A percentile compares a stretch with the other conserved stretches of the same genome.
phyloP scores from a whole-genome alignment of 202 grass and related monocot genomes.

The Brachypodium distachyon region DNA sequence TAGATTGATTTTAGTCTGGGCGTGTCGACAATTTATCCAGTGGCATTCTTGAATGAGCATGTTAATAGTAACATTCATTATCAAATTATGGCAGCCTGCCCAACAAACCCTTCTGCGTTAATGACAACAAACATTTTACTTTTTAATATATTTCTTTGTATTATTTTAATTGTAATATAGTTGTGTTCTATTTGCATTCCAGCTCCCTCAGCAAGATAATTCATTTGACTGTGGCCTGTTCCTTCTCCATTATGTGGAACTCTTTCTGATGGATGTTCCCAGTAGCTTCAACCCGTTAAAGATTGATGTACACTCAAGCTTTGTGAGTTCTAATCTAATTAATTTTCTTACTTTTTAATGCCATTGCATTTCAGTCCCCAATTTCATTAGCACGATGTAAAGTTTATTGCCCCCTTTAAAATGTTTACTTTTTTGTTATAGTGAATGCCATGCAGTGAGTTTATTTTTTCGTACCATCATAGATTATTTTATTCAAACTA shows the following conservation, averaged over 20 bases:
- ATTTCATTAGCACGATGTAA: neutral
- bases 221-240: slow-evolving; percentile 95
- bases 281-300: slow-evolving; percentile 60
- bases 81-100: neutral
- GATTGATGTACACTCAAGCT: slow-evolving; percentile 49
- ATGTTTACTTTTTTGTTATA: neutral
- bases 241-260: slow-evolving; percentile 87
- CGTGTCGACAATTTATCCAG: neutral
- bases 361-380: neutral
- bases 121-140: neutral
- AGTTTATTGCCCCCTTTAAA: neutral
- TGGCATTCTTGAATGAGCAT: neutral
- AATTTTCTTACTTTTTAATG: slow-evolving; percentile 10
- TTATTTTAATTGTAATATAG: neutral
- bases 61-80: neutral
- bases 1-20: neutral
- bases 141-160: slow-evolving; percentile 6
- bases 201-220: slow-evolving; percentile 99
- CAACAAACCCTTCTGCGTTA: neutral
- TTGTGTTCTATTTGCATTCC: slow-evolving; percentile 20
- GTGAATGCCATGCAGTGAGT: neutral
- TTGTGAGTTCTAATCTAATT: slow-evolving; percentile 59
- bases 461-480: neutral
- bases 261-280: slow-evolving; percentile 80
- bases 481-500: neutral